These are phyloP conservation scores for Isatis tinctoria DNA, from an alignment of 345 rosid genomes.

Conservation along the genomic window DNA sequence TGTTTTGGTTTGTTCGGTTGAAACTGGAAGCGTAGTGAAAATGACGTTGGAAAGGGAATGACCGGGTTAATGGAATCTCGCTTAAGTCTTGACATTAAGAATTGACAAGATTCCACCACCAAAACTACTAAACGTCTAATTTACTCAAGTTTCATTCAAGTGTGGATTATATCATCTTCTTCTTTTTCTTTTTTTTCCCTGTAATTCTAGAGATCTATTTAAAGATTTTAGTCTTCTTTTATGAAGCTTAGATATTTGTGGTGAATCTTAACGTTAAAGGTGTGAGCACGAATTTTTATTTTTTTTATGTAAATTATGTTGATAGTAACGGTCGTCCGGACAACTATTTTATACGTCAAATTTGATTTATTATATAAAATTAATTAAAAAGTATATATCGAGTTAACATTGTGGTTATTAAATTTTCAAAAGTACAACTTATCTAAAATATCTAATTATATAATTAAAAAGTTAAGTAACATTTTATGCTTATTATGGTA, in stretches of 20 bases:
- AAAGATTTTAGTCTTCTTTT: no score
- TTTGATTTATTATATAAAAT: background rate
- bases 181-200: no score
- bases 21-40: background rate
- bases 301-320: no score
- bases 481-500: no score
- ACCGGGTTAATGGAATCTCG: background rate
- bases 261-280: no score
- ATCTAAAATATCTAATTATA: background rate
- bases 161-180: no score
- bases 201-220: no score
- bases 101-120: background rate
- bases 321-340: no score
- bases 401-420: background rate
- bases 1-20: background rate
- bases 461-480: background rate
- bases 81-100: slow-evolving; percentile 2
- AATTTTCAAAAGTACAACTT: background rate
- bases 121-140: slow-evolving; percentile 11
- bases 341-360: no score
- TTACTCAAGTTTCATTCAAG: background rate
- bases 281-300: no score
- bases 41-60: background rate
- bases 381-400: background rate
- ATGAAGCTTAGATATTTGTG: no score